Evolutionary conservation across 306 rosid species (phyloP), one percentile per base, ranked within the genome.

Genomic region (Quercus engelmannii): DNA sequence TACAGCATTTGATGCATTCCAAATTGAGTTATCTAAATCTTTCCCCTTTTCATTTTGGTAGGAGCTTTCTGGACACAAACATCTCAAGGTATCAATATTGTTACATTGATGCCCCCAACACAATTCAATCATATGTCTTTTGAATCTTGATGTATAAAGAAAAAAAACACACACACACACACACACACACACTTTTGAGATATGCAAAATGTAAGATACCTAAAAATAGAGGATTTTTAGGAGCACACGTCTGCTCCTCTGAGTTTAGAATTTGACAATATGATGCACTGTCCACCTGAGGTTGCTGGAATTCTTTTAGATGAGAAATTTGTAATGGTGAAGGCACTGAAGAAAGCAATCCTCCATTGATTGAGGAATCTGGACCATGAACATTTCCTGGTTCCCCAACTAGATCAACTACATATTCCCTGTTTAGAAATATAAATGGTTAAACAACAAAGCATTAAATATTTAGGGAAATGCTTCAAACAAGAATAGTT

Each of bases 321-420:
- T 91, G 94, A 83, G 94, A 89, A 82, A 89, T 82, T 77, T 93
- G 93, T 76, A 91, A 84, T 12, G 94, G 94, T 58, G 99, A 95
- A 77, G 98, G 96, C 85, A 87, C 76, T 0, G 97, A 85, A 82
- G 94, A 88, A 82, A 85, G 82, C 75, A 86, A 88, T 78, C 92
- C 97, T 88, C 98, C 99, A 68, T 95, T 95, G 69, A 95, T 90
- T 55, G 93, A 89, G 74, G 99, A 95, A 81, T 95, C 99, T 79
- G 98, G 98, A 69, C 90, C 90, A 43, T 88, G 97, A 69, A 95
- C 85, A 85, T 88, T 93, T 85, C 99, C 99, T 21, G 98, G 99
- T 84, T 95, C 88, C 83, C 99, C 98, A 78, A 95, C 97, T 79
- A 95, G 91, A 86, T 95, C 99, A 73, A 95, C 99, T 20, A 95